Percentiles rank a stretch among this genome's conserved stretches.
phyloP scores from a whole-genome alignment of 768 basidiomycete species.

The Mycena rebaudengoi region DNA sequence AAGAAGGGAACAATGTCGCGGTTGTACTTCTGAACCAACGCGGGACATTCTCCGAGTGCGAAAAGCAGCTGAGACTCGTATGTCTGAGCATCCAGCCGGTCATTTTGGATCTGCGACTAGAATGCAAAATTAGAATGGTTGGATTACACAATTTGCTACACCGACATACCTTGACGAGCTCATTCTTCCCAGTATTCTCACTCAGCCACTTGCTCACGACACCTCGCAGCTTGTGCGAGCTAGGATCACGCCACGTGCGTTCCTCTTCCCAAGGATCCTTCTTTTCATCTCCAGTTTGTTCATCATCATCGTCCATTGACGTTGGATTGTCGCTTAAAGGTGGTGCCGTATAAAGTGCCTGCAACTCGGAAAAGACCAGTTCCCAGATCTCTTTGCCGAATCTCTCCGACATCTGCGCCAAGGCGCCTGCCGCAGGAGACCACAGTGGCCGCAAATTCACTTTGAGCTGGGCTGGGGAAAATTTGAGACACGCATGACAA shows the following conservation, averaged over 20 bases:
- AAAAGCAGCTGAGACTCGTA: constrained; percentile 86
- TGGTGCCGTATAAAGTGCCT: constrained; percentile 36
- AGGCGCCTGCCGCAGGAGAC: constrained; percentile 78
- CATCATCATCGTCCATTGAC: constrained; percentile 14
- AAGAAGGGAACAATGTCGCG: constrained; percentile 90
- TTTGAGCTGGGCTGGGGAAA: constrained; percentile 80
- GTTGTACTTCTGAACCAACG: constrained; percentile 86
- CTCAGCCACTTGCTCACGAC: constrained; percentile 60
- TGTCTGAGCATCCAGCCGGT: constrained; percentile 74
- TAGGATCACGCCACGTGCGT: constrained; percentile 81
- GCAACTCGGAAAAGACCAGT: constrained; percentile 71
- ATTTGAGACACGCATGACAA: neutral
- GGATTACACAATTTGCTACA: constrained; percentile 23
- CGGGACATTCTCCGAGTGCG: constrained; percentile 71
- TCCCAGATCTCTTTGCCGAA: constrained; percentile 80
- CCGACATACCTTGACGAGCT: constrained; percentile 44
- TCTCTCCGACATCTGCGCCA: constrained; percentile 60
- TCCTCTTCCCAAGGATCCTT: constrained; percentile 71
- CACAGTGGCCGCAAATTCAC: constrained; percentile 93
- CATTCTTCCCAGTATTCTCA: constrained; percentile 33
- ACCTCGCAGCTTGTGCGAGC: constrained; percentile 66
- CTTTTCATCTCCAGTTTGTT: constrained; percentile 32
- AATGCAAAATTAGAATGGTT: neutral
- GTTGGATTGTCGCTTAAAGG: constrained; percentile 19
- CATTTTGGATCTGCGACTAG: constrained; percentile 44